Percentiles rank a stretch among this genome's conserved stretches.
Conservation (phyloP, 1,284 basidiomycete genomes). For the Boletus semigastroideus region DNA sequence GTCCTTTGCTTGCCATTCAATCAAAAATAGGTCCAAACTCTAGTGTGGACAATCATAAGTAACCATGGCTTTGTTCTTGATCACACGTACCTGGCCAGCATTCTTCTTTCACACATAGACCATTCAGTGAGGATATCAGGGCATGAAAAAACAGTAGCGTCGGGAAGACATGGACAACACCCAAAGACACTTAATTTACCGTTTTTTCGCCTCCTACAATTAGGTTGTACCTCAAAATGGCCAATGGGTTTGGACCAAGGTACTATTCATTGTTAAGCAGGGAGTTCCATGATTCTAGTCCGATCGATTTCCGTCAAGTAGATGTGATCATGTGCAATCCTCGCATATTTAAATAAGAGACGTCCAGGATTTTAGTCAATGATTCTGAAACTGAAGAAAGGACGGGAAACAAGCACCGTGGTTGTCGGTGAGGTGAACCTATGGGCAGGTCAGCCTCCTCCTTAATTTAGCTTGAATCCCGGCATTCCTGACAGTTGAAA, state of each 20-base stretch:
- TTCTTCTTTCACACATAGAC: constrained; percentile 54
- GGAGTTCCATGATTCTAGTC: constrained; percentile 59
- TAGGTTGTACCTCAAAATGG: background rate
- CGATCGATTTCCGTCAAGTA: background rate
- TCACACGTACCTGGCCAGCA: constrained; percentile 48
- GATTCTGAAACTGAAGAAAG: constrained; percentile 61
- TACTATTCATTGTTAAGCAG: no score
- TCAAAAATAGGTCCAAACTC: no score
- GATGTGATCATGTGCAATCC: constrained; percentile 33
- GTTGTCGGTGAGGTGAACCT: constrained; percentile 59
- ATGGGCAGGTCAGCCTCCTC: constrained; percentile 41
- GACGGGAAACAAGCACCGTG: constrained; percentile 64
- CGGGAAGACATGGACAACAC: constrained; percentile 33
- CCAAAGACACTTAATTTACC: constrained; percentile 46
- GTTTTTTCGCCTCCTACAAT: background rate
- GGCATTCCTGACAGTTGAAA: constrained; percentile 39
- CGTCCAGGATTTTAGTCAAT: constrained; percentile 31
- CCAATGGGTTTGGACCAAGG: background rate
- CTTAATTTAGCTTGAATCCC: constrained; percentile 41
- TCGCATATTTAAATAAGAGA: constrained; percentile 57
- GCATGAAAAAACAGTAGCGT: constrained; percentile 34
- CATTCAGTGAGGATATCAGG: constrained; percentile 53
- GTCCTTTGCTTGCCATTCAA: no score
- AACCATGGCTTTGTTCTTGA: constrained; percentile 39
- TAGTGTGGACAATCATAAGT: no score